phyloP scores from a whole-genome alignment of 2,329 filamentous ascomycete species.

The Trichoderma atroviride region DNA sequence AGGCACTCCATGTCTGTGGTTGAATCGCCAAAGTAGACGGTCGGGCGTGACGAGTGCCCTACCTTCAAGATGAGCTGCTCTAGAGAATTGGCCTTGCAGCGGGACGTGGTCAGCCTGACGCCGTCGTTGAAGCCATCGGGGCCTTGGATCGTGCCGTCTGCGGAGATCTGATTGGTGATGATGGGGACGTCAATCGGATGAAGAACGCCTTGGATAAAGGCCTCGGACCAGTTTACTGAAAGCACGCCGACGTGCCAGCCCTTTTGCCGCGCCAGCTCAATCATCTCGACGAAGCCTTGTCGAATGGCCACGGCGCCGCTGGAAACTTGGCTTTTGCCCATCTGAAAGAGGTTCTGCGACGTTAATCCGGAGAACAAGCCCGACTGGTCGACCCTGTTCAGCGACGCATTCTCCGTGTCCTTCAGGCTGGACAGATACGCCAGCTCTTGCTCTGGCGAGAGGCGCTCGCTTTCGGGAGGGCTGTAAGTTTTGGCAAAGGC shows the following conservation, averaged over 20 bases:
- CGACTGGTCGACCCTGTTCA: slow-evolving; percentile 47
- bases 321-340: slow-evolving; percentile 43
- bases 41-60: slow-evolving; percentile 20
- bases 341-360: slow-evolving; percentile 38
- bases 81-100: slow-evolving; percentile 47
- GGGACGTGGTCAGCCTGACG: slow-evolving; percentile 41
- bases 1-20: slow-evolving; percentile 60
- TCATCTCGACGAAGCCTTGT: slow-evolving; percentile 45
- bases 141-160: slow-evolving; percentile 47
- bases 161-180: slow-evolving; percentile 49
- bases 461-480: slow-evolving; percentile 40
- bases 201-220: slow-evolving; percentile 52
- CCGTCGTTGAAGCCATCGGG: slow-evolving; percentile 37
- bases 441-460: slow-evolving; percentile 44
- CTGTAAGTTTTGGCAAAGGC: slow-evolving; percentile 42
- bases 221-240: slow-evolving; percentile 56
- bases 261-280: slow-evolving; percentile 33
- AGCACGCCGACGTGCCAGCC: slow-evolving; percentile 49
- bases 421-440: slow-evolving; percentile 48
- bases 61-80: slow-evolving; percentile 30
- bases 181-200: slow-evolving; percentile 40
- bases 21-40: slow-evolving; percentile 59
- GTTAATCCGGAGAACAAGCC: slow-evolving; percentile 50
- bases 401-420: slow-evolving; percentile 50
- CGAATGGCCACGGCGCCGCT: slow-evolving; percentile 42